Evolutionary conservation across 352 stramenopile species (phyloP).

Genomic region (Globisporangium nagaii): DNA sequence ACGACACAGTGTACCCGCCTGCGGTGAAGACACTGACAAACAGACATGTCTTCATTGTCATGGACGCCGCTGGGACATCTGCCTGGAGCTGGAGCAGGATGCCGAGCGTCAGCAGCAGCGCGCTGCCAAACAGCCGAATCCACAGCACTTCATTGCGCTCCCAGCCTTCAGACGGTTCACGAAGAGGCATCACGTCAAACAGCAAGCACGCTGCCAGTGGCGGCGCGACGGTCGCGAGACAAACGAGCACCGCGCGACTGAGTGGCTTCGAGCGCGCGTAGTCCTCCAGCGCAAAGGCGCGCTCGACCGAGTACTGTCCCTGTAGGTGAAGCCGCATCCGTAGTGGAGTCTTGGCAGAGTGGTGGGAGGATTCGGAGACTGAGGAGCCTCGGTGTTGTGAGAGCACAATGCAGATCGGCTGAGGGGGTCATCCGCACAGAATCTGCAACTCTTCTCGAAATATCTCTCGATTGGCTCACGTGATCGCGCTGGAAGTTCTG

Average conservation of each 20-base stretch:
- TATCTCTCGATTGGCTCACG: no score
- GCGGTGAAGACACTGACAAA: not conserved
- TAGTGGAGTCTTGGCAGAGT: no score
- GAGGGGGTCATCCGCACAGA: no score
- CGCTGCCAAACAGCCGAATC: not conserved
- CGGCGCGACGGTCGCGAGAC: slow-evolving; percentile 4
- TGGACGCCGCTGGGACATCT: not conserved
- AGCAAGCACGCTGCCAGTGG: slow-evolving; percentile 1
- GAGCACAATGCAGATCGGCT: no score
- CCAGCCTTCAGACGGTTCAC: slow-evolving; percentile 6
- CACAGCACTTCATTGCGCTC: not conserved
- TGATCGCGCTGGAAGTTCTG: no score
- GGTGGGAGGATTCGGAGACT: no score
- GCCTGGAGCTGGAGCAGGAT: not conserved
- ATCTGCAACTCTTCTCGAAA: no score
- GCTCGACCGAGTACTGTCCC: not conserved
- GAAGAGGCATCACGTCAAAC: slow-evolving; percentile 3
- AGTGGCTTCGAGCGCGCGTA: not conserved
- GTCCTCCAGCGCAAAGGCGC: not conserved
- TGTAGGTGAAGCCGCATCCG: not conserved
- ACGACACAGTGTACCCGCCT: no score
- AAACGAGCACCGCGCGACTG: not conserved
- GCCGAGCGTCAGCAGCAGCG: not conserved
- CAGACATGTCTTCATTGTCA: not conserved
- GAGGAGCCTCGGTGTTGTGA: no score